A percentile compares a stretch with the other conserved stretches of the same genome.
These are phyloP conservation scores for Pulveroboletus sp. DNA, from an alignment of 768 basidiomycete genomes.

Conservation along the genomic window DNA sequence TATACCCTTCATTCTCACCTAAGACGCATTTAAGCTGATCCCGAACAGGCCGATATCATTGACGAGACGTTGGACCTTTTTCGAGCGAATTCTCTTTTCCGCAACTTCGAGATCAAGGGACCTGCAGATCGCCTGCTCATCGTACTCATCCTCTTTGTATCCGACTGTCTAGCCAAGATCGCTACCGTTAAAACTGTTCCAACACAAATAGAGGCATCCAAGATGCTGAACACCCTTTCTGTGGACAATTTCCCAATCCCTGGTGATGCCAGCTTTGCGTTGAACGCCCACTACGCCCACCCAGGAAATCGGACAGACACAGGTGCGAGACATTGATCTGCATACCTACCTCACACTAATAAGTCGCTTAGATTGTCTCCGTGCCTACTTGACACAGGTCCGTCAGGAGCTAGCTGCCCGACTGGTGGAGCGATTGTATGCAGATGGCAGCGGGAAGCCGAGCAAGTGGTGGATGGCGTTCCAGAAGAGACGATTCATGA, in stretches of 20 bases:
- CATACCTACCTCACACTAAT: constrained; percentile 3
- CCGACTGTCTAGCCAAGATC: constrained; percentile 92
- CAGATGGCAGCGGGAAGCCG: constrained; percentile 88
- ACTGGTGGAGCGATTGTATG: constrained; percentile 84
- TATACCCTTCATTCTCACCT: constrained; percentile 7
- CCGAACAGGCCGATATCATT: constrained; percentile 78
- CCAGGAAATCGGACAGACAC: constrained; percentile 74
- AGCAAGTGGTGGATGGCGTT: constrained; percentile 99
- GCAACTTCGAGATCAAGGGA: constrained; percentile 99
- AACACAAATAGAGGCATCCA: constrained; percentile 79
- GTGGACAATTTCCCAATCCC: constrained; percentile 93
- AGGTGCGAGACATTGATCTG: constrained; percentile 46
- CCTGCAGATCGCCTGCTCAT: constrained; percentile 94
- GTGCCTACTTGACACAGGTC: constrained; percentile 87
- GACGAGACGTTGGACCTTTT: constrained; percentile 97
- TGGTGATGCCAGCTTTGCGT: constrained; percentile 90
- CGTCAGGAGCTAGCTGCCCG: constrained; percentile 89
- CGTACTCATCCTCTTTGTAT: constrained; percentile 95
- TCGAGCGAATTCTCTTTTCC: constrained; percentile 97
- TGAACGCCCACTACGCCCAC: constrained; percentile 87
- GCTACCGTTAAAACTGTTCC: constrained; percentile 64
- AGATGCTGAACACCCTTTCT: constrained; percentile 84
- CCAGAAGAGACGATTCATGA: constrained; percentile 96
- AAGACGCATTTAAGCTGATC: constrained; percentile 54
- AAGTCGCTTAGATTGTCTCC: constrained; percentile 64